A percentile compares a stretch with the other conserved stretches of the same genome.
phyloP scores from a whole-genome alignment of 2,329 filamentous ascomycete genomes.

The Monilinia fructicola region DNA sequence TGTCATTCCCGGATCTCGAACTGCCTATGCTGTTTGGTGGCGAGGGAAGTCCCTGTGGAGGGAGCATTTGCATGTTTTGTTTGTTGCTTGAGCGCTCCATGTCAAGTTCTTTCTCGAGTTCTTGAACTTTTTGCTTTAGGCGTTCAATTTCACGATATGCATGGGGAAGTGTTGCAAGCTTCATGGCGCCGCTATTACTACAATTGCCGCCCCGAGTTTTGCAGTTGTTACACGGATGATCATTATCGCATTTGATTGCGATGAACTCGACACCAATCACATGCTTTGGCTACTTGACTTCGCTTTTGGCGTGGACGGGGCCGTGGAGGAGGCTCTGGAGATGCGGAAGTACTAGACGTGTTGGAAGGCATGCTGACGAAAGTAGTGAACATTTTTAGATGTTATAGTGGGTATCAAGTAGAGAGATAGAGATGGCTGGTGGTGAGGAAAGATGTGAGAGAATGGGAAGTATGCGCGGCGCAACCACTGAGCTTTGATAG shows the following conservation, averaged over 20 bases:
- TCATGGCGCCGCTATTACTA: constrained; percentile 40
- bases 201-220: constrained; percentile 42
- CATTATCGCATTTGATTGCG: constrained; percentile 47
- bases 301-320: constrained; percentile 29
- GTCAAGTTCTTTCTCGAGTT: constrained; percentile 40
- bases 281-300: constrained; percentile 42
- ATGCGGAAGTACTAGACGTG: constrained; percentile 16
- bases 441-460: neutral
- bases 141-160: constrained; percentile 43
- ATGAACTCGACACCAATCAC: constrained; percentile 46
- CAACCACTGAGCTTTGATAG: constrained; percentile 4
- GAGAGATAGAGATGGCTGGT: neutral
- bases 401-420: neutral
- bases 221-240: constrained; percentile 45
- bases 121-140: constrained; percentile 39
- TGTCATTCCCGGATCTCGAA: constrained; percentile 9
- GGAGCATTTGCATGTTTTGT: constrained; percentile 17
- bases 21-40: constrained; percentile 22
- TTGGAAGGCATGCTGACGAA: constrained; percentile 24
- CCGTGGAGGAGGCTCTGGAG: constrained; percentile 18
- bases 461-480: constrained; percentile 2
- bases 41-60: constrained; percentile 27
- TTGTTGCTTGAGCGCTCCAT: constrained; percentile 14
- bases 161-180: constrained; percentile 39
- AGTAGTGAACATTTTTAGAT: constrained; percentile 21